Evolutionary conservation across 352 stramenopile genomes (phyloP), one percentile per base, ranked within the genome.

Genomic region (Aphanomyces stellatus): DNA sequence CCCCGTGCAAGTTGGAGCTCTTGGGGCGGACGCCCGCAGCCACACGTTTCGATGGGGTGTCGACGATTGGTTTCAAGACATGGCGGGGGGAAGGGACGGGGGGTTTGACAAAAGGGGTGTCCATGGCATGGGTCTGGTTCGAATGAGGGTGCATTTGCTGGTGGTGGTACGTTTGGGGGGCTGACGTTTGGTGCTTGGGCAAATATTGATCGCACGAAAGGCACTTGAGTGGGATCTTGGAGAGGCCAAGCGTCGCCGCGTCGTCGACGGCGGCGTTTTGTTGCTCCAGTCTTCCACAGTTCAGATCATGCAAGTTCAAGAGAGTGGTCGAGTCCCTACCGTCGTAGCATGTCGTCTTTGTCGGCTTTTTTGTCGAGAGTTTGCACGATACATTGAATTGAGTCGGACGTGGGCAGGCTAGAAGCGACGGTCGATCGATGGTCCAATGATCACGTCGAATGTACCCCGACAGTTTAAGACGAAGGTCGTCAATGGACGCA

Each of bases 161-260:
- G 46, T 17, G 8, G 4, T 42, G 24, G 17, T 34, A 34, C 51
- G 35, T 51, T 19, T 41, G 19, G 11, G 15, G 19, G 15, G n/a
- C 6, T 46, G 30, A 10, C n/a, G 27, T 5, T 35, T 62, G 25
- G 40, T 48, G 33, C 11, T 43, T 34, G 33, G 55, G 55, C 17
- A 63, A 31, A 27, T 51, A 63, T 4, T 63, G 55, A 22, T 63
- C 55, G 25, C 55, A 63, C 13, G 55, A 63, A 19, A 63, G 35
- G 28, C 55, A 63, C 25, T 63, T 63, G 6, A 63, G 35, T 11
- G 55, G 35, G 31, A 51, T 22, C 6, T 63, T 63, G 35, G 55
- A 34, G 3, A 63, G 40, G 8, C 55, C 33, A 31, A 63, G 19
- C 6, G 17, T 30, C 6, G 30, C 11, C 6, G 10, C 15, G n/a